A percentile compares a stretch with the other conserved stretches of the same genome.
Evolutionary conservation across 1,284 basidiomycete species (phyloP).

Genomic region (Coriolopsis trogii): DNA sequence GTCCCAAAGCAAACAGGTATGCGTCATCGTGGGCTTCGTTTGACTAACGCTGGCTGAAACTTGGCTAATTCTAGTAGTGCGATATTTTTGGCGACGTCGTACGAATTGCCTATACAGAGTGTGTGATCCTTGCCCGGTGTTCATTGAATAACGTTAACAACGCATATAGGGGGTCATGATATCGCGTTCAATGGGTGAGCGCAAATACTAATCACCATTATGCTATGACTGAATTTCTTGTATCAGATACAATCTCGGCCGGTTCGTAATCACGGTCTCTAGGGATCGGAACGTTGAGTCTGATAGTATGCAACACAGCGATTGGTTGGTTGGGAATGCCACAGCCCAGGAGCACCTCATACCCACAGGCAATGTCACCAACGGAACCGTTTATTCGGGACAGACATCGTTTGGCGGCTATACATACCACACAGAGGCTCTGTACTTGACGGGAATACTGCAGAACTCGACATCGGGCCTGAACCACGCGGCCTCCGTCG

Average conservation of each 20-base stretch:
- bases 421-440: slow-evolving; percentile 70
- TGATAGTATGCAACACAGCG: slow-evolving; percentile 43
- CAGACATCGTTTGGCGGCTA: slow-evolving; percentile 60
- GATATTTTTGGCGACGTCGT: slow-evolving; percentile 82
- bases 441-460: slow-evolving; percentile 71
- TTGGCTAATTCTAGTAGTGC: slow-evolving; percentile 55
- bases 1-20: slow-evolving; percentile 57
- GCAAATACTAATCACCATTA: not conserved
- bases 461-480: slow-evolving; percentile 72
- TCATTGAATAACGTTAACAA: too few relatives aligned
- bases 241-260: slow-evolving; percentile 57
- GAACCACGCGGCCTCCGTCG: slow-evolving; percentile 77
- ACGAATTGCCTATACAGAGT: slow-evolving; percentile 68
- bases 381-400: slow-evolving; percentile 59
- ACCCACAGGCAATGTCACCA: slow-evolving; percentile 57
- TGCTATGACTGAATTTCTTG: not conserved
- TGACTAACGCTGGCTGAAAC: slow-evolving; percentile 1
- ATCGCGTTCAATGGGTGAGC: slow-evolving; percentile 60
- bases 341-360: slow-evolving; percentile 57
- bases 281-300: slow-evolving; percentile 80
- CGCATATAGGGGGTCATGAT: slow-evolving; percentile 47
- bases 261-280: slow-evolving; percentile 26
- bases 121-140: slow-evolving; percentile 37
- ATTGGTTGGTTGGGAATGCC: slow-evolving; percentile 83
- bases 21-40: slow-evolving; percentile 20